Base-by-base conservation (phyloP, 352 stramenopile species). In the Globisporangium sylvaticum region DNA sequence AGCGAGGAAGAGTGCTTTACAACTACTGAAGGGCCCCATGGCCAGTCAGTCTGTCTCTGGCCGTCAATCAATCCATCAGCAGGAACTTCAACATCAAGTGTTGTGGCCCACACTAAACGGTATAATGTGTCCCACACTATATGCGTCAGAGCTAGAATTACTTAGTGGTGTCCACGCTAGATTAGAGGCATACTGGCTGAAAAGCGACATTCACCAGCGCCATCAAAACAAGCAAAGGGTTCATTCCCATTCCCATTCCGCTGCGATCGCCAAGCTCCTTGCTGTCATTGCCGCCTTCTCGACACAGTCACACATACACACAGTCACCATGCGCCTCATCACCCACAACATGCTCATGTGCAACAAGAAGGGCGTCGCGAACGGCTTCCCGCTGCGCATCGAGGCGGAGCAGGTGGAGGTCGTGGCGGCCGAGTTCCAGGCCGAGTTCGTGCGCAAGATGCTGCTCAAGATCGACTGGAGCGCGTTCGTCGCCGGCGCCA, bases 301-400 rank as follows among this genome's bases (percentile, higher is more conserved):
- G 4, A 58, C 24, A n/a, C 29, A 62, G 4, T 20, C 42, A 31
- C 52, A 12, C 10, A 34, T 14, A 46, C 25, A 32, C 25, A 42
- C 39, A 48, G 42, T 29, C 44, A 68, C 42, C 64, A 97, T 97
- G 90, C 87, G 89, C 37, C 81, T 98, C 31, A 94, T 98, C 72
- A 98, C 94, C 34, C 93, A 98, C 78, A 98, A 98, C 78, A 85
- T 97, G 83, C 91, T 98, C 60, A 78, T 90, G 62, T 98, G 87
- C 78, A 97, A 97, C 75, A 96, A 97, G 73, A 98, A 98, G 74
- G 93, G 90, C 63, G 94, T 98, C 14, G 71, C 77, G 67, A 95
- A 96, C 55, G 94, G 94, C 50, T 98, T 96, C 70, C 94, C 94
- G n/a, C 77, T 98, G 50, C 66, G 69, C 58, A 95, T 98, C 42